A percentile compares a stretch with the other conserved stretches of the same genome.
These are phyloP conservation scores for Cyberlindnera americana DNA, from an alignment of 805 yeast genomes.

Conservation along the genomic window DNA sequence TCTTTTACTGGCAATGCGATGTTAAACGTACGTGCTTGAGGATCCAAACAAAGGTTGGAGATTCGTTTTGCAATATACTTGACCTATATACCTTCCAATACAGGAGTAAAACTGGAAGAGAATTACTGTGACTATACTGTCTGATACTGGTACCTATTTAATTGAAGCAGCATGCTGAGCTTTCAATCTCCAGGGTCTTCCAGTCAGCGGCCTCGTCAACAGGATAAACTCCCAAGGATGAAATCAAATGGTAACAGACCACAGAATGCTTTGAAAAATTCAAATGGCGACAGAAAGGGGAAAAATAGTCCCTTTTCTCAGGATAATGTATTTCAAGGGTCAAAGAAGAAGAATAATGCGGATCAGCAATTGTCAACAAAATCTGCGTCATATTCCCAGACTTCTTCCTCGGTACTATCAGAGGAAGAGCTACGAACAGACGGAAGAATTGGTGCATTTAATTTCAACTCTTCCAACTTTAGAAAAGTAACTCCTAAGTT, in stretches of 20 bases:
- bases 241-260: neutral
- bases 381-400: neutral
- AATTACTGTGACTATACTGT: no score
- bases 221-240: neutral
- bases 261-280: neutral
- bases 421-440: constrained; percentile 15
- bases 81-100: no score
- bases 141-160: no score
- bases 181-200: constrained; percentile 9
- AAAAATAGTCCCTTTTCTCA: neutral
- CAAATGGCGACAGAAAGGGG: neutral
- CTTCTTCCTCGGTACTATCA: constrained; percentile 1
- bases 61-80: no score
- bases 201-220: constrained; percentile 3
- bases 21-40: no score
- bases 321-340: constrained; percentile 7
- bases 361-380: neutral
- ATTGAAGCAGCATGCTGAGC: constrained; percentile 10
- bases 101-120: no score
- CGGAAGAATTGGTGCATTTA: constrained; percentile 25
- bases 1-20: no score
- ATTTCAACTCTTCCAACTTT: constrained; percentile 6
- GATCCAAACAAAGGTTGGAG: no score
- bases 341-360: neutral
- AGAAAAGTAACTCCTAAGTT: constrained; percentile 5